Percentiles rank a stretch among this genome's conserved stretches.
Evolutionary conservation across 73 alveolate genomes (phyloP).

Genomic region (Stentor roeselii): DNA sequence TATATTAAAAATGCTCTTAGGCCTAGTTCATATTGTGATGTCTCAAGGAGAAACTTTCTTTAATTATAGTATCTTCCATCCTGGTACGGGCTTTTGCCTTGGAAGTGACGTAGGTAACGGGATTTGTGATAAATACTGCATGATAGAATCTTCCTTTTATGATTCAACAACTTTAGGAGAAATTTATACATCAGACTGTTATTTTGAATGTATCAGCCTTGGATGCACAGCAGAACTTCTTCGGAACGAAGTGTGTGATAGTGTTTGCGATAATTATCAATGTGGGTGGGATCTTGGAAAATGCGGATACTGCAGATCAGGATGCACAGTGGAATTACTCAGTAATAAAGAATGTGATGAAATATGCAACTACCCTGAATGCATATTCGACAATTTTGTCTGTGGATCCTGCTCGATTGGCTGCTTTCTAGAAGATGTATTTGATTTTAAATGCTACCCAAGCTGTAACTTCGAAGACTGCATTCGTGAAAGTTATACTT

Average conservation of each 20-base stretch:
- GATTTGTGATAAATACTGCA: slow-evolving; percentile 12
- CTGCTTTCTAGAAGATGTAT: not conserved
- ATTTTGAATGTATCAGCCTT: not conserved
- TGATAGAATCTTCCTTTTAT: not conserved
- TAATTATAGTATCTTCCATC: no score
- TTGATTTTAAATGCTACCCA: not conserved
- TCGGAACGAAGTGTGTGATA: not conserved
- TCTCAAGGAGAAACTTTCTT: no score
- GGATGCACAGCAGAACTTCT: slow-evolving; percentile 6
- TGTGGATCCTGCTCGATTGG: not conserved
- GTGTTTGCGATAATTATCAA: not conserved
- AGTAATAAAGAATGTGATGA: not conserved
- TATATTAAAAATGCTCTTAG: no score
- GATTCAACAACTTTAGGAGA: not conserved
- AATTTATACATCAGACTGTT: not conserved
- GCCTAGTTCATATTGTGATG: no score
- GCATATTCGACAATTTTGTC: not conserved
- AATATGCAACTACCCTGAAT: not conserved
- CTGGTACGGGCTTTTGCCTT: no score
- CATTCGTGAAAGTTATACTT: not conserved
- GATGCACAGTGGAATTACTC: not conserved
- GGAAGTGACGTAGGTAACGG: no score
- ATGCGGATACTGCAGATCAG: not conserved
- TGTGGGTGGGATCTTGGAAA: not conserved
- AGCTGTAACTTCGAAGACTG: not conserved